A percentile compares a stretch with the other conserved stretches of the same genome.
phyloP scores from a whole-genome alignment of 805 yeast species.

The Ogataea methanolica region DNA sequence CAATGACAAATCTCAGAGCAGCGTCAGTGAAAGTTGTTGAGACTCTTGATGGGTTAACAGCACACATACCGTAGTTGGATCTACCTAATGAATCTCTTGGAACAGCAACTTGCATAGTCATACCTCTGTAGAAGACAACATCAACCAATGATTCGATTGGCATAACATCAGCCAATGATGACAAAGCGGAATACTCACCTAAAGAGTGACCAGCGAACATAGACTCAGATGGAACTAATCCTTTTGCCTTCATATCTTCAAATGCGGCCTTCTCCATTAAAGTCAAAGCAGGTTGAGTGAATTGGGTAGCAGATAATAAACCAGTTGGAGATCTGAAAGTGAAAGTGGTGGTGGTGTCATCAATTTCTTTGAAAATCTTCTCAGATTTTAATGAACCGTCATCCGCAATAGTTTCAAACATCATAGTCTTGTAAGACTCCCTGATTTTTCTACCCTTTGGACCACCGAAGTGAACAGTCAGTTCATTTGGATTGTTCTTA shows the following conservation, averaged over 20 bases:
- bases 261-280: conserved; percentile 99
- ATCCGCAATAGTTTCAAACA: conserved; percentile 89
- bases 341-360: conserved; percentile 72
- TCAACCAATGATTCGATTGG: conserved; percentile 96
- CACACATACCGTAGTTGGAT: conserved; percentile 99
- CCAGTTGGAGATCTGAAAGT: conserved; percentile 94
- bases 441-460: conserved; percentile 93
- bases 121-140: conserved; percentile 98
- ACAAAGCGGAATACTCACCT: conserved; percentile 97
- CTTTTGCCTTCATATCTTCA: conserved; percentile 95
- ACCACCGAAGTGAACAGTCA: conserved; percentile 97
- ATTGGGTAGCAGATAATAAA: conserved; percentile 94
- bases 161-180: conserved; percentile 97
- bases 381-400: conserved; percentile 83
- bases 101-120: conserved; percentile 99
- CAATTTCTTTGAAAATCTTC: conserved; percentile 91
- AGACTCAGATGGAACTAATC: conserved; percentile 87
- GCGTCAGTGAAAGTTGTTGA: conserved; percentile 85
- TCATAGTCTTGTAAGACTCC: conserved; percentile 93
- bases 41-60: conserved; percentile 94
- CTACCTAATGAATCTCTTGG: conserved; percentile 95
- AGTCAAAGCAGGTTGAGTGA: conserved; percentile 98
- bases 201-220: conserved; percentile 99
- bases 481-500: conserved; percentile 89
- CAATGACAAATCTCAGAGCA: conserved; percentile 91